A percentile compares a stretch with the other conserved stretches of the same genome.
Evolutionary conservation across 371 early-diverging fungal species (phyloP).

Genomic region (Chytridium lagenaria): DNA sequence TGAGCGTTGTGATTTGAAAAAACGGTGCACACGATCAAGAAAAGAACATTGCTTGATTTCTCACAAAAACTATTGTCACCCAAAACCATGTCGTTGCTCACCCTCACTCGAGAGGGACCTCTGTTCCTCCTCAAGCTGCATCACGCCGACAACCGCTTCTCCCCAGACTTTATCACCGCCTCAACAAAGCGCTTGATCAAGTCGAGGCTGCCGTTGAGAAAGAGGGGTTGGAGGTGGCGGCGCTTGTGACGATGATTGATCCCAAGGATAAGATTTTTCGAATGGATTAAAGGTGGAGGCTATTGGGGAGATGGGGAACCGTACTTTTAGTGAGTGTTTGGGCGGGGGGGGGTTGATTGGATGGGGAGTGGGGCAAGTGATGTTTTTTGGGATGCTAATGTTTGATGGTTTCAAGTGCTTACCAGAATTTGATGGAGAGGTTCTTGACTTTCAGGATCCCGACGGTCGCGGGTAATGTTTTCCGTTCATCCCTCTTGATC

Average conservation of each 20-base stretch:
- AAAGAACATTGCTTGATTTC: too few species aligned
- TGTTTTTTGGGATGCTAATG: not conserved
- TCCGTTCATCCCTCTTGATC: not conserved
- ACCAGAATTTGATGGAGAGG: constrained; percentile 56
- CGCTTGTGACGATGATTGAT: constrained; percentile 61
- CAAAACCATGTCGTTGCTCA: constrained; percentile 46
- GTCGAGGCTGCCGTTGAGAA: constrained; percentile 60
- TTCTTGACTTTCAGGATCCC: constrained; percentile 75
- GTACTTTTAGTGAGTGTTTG: constrained; percentile 11
- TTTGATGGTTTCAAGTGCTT: constrained; percentile 51
- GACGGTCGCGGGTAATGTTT: constrained; percentile 75
- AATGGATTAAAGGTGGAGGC: constrained; percentile 67
- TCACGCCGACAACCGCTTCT: constrained; percentile 75
- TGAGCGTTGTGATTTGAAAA: too few species aligned
- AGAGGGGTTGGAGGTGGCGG: constrained; percentile 35
- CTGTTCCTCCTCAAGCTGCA: constrained; percentile 66
- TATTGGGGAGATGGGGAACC: constrained; percentile 11
- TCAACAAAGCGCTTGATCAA: constrained; percentile 63
- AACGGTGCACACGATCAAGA: too few species aligned
- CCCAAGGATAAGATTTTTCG: constrained; percentile 54
- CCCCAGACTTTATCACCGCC: constrained; percentile 61
- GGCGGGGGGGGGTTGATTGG: constrained; percentile 24
- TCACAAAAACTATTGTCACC: too few species aligned
- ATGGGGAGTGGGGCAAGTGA: too few species aligned
- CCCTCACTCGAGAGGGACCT: constrained; percentile 60